Evolutionary conservation across 169 alveolate genomes (phyloP).

Genomic region (Toxoplasma gondii): DNA sequence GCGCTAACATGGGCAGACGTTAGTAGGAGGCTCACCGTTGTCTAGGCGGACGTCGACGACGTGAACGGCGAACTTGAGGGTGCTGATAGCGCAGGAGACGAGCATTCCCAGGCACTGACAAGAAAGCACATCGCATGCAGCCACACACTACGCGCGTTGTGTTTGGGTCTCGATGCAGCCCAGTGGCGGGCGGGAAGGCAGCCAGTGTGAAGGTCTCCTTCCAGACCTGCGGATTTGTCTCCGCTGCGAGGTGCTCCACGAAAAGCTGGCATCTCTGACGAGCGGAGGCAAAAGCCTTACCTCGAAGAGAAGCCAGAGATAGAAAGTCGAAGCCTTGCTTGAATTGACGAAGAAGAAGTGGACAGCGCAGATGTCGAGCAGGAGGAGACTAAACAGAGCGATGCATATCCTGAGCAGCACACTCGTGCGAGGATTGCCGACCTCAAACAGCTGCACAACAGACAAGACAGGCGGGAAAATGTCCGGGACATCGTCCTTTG

Average conservation of each 20-base stretch:
- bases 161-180: no score
- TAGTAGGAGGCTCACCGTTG: not conserved
- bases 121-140: not conserved
- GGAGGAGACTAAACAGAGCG: conserved; percentile 75
- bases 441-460: conserved; percentile 79
- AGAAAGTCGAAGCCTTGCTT: conserved; percentile 81
- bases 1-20: no score
- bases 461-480: not conserved
- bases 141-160: not conserved
- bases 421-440: conserved; percentile 81
- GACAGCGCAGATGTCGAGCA: conserved; percentile 72
- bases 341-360: conserved; percentile 72
- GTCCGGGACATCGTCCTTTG: not conserved
- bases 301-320: conserved; percentile 87
- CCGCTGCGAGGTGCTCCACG: not conserved
- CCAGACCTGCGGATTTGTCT: no score
- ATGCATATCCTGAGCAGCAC: conserved; percentile 70
- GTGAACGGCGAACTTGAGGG: conserved; percentile 29
- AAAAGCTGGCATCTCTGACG: no score
- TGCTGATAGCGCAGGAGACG: conserved; percentile 4
- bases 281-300: not conserved
- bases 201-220: no score
- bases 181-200: no score
- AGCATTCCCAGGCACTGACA: conserved; percentile 27
- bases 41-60: conserved; percentile 48